Evolutionary conservation across 495 filamentous ascomycete species (phyloP), one percentile per base, ranked within the genome.

Genomic region (Saxophila tyrrhenica): DNA sequence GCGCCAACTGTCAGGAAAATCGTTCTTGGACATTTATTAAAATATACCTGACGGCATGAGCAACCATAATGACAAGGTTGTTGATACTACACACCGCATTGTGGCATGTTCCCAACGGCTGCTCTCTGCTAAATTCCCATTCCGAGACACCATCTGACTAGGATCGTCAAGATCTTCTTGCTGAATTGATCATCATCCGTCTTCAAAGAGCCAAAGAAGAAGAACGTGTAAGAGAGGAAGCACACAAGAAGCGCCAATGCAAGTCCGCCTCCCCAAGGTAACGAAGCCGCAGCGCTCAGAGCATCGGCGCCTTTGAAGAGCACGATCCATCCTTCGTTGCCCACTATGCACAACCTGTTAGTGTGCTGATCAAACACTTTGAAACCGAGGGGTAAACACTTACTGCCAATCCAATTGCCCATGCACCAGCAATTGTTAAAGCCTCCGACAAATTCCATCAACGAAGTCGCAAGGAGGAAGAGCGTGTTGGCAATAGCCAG

Each of bases 221-320:
- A 63, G 57, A 63, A 60, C 25, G 50, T 17, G 25, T 57, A 60
- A 20, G 48, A 48, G 9, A 24, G 20, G 22, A 42, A 16, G 44
- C 60, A 62, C 9, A 62, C 48, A 9, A 55, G 22, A 53, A 62
- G 50, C 24, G 56, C 59, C 56, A 62, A 59, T 7, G 56, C 56
- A 7, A 62, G 49, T 1, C 56, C 60, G 9, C 60, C 60, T 9
- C 56, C 56, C 60, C 60, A 59, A 3, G 52, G 43, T 15, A 44
- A 29, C 19, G 51, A 52, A 15, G 60, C 60, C 44, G 46, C 55
- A 23, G 52, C 21, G 9, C 43, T 48, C 20, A 62, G 43, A 46
- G 59, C 60, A 38, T 51, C 21, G 1, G 58, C 52, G 38, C 48
- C 55, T 48, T 62, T 62, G 45, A 62, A 62, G 21, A 62, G 51